A percentile compares a stretch with the other conserved stretches of the same genome.
These are phyloP conservation scores for Talaromyces borbonicus DNA, from an alignment of 495 filamentous ascomycete genomes.

Conservation along the genomic window DNA sequence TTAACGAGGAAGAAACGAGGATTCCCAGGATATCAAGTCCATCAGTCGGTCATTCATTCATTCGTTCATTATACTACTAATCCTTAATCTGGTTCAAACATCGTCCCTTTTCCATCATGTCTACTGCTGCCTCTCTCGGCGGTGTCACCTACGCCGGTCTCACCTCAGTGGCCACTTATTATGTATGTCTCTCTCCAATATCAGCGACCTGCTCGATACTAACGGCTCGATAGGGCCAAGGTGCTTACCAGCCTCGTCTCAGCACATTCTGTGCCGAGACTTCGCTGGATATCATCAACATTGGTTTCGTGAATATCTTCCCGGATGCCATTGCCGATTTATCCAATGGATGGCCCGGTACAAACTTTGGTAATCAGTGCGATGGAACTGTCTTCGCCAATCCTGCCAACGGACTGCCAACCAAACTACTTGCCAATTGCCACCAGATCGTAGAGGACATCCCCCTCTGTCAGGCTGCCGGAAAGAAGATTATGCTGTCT, in stretches of 20 bases:
- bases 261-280: slow-evolving; percentile 47
- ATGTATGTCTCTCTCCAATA: slow-evolving; percentile 27
- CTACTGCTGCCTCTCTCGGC: slow-evolving; percentile 18
- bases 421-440: slow-evolving; percentile 35
- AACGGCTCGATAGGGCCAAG: slow-evolving; percentile 37
- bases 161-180: slow-evolving; percentile 57
- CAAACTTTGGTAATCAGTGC: slow-evolving; percentile 61
- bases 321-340: slow-evolving; percentile 47
- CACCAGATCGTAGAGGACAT: slow-evolving; percentile 52
- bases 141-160: slow-evolving; percentile 22
- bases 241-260: slow-evolving; percentile 35
- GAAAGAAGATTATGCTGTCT: slow-evolving; percentile 59
- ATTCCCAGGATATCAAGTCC: slow-evolving; percentile 13
- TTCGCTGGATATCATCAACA: slow-evolving; percentile 54
- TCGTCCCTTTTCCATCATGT: too few relatives aligned
- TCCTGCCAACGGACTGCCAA: slow-evolving; percentile 18
- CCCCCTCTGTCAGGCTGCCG: slow-evolving; percentile 48
- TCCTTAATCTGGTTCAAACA: too few relatives aligned
- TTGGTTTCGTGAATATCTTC: slow-evolving; percentile 58
- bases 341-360: slow-evolving; percentile 44
- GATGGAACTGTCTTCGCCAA: slow-evolving; percentile 36
- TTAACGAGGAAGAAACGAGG: slow-evolving; percentile 6
- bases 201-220: neutral
- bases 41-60: slow-evolving; percentile 20
- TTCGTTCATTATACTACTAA: too few relatives aligned